Conservation (phyloP, 257 asterid species). For the Prunella vulgaris region DNA sequence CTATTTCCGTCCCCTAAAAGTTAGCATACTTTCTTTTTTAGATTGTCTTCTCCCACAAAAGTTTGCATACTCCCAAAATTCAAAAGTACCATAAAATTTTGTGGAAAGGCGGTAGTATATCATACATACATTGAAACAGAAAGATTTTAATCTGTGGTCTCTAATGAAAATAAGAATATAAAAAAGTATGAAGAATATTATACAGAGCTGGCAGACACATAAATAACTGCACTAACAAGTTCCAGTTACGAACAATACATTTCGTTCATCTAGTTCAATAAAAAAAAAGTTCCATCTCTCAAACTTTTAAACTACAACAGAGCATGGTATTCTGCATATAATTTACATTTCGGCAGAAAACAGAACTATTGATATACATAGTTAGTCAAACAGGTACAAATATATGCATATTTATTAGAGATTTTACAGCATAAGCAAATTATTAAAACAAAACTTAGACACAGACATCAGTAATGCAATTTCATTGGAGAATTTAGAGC, state of each 20-base stretch:
- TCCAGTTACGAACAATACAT: not conserved
- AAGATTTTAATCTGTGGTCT: too few species aligned
- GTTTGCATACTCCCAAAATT: too few species aligned
- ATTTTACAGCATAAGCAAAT: not conserved
- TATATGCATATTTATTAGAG: not conserved
- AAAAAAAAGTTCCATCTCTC: not conserved
- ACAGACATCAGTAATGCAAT: not conserved
- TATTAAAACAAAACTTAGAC: not conserved
- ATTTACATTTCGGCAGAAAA: not conserved
- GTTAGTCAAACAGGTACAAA: not conserved
- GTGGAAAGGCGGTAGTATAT: too few species aligned
- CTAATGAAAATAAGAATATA: not conserved
- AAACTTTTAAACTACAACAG: not conserved
- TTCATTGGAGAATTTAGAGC: not conserved
- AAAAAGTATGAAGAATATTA: not conserved
- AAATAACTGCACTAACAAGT: not conserved
- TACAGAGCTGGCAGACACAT: not conserved
- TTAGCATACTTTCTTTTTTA: too few species aligned
- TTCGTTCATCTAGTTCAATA: not conserved
- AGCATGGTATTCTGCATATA: not conserved
- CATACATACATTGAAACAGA: not conserved
- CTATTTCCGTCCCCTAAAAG: too few species aligned
- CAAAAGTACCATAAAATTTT: too few species aligned
- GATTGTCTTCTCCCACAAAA: too few species aligned
- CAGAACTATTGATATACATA: not conserved